A percentile compares a stretch with the other conserved stretches of the same genome.
These are phyloP conservation scores for Apiotrichum akiyoshidainum DNA, from an alignment of 1,284 basidiomycete species.

Conservation along the genomic window DNA sequence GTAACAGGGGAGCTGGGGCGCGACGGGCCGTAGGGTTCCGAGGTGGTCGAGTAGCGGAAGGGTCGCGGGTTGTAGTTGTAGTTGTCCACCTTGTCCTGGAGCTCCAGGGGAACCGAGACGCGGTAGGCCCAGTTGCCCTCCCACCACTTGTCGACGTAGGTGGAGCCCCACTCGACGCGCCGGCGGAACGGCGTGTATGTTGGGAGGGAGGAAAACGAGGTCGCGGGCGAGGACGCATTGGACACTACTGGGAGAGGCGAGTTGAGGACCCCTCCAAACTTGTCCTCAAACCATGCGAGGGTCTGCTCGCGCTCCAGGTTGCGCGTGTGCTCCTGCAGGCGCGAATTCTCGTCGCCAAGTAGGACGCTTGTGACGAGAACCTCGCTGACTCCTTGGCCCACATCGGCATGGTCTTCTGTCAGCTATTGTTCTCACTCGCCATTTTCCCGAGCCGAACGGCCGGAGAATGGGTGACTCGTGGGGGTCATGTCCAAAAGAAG, in stretches of 20 bases:
- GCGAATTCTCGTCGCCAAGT: background rate
- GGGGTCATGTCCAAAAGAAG: background rate
- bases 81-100: background rate
- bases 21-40: background rate
- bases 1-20: too few relatives aligned
- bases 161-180: background rate
- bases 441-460: background rate
- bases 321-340: background rate
- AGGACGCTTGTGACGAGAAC: background rate
- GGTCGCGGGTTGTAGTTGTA: background rate
- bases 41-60: background rate
- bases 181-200: background rate
- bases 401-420: slow-evolving; percentile 7
- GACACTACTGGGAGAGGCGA: background rate
- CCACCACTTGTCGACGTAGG: slow-evolving; percentile 5
- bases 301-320: background rate
- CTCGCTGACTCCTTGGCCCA: background rate
- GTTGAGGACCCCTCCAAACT: slow-evolving; percentile 4
- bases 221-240: background rate
- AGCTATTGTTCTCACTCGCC: background rate
- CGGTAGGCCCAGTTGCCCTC: background rate
- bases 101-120: background rate
- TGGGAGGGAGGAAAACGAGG: background rate
- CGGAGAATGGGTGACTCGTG: background rate
- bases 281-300: background rate